Evolutionary conservation across 208 protist genomes (phyloP).

Genomic region (Wallacemonas sp.): DNA sequence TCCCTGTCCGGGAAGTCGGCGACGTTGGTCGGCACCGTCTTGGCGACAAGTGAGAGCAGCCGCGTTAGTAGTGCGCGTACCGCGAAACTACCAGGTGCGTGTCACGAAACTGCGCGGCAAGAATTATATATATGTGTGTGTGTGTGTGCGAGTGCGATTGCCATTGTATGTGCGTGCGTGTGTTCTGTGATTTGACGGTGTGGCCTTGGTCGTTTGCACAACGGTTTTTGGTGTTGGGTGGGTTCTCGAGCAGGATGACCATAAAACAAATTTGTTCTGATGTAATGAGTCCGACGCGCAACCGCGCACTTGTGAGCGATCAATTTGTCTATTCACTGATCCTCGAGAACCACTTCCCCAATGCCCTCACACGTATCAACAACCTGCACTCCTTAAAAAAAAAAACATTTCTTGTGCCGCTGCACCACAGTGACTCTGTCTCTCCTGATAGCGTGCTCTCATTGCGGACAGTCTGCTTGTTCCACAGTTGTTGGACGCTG

Average conservation of each 20-base stretch:
- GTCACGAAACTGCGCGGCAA: slow-evolving; percentile 4
- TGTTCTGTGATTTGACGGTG: no score
- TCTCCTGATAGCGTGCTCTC: no score
- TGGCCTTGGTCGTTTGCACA: no score
- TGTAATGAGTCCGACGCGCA: slow-evolving; percentile 6
- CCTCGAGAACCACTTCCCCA: background rate
- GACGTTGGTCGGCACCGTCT: no score
- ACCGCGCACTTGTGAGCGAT: slow-evolving; percentile 1
- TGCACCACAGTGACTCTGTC: no score
- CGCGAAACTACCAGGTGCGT: slow-evolving; percentile 1
- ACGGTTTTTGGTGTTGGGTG: no score
- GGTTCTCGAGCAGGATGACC: background rate
- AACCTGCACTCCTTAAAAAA: slow-evolving; percentile 8
- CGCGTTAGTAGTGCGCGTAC: slow-evolving; percentile 2
- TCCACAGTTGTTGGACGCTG: no score
- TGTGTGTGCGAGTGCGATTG: background rate
- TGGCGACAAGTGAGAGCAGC: no score
- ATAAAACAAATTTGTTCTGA: slow-evolving; percentile 5
- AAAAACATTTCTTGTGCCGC: no score
- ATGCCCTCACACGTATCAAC: slow-evolving; percentile 5
- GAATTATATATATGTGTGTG: background rate
- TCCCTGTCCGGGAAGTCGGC: no score
- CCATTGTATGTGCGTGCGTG: no score
- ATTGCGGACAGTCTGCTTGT: no score
- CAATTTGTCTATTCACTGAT: slow-evolving; percentile 1